Percentiles rank a stretch among this genome's conserved stretches.
Conservation (phyloP, 2,329 filamentous ascomycete genomes). For the Ceratocystis colombiana region DNA sequence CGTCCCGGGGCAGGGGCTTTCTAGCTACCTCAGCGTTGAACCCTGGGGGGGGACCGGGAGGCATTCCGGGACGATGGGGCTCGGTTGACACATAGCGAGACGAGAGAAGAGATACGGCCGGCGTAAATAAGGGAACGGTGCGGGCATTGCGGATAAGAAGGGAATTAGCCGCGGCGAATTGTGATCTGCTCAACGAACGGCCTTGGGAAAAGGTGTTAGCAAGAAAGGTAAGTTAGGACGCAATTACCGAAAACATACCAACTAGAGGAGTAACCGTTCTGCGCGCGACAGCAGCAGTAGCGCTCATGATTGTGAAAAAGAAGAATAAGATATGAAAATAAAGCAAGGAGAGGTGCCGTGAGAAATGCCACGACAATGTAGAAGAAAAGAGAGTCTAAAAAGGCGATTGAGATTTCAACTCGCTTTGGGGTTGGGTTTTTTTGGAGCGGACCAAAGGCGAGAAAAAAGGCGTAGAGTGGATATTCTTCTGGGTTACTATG, state of each 20-base stretch:
- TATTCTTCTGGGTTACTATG: too few species aligned
- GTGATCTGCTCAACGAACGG: slow-evolving; percentile 25
- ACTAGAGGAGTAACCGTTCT: slow-evolving; percentile 22
- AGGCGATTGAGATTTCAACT: background rate
- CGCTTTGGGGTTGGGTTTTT: background rate
- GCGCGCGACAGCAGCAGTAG: slow-evolving; percentile 22
- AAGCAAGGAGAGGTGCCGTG: slow-evolving; percentile 1
- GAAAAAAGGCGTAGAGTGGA: too few species aligned
- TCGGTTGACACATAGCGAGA: slow-evolving; percentile 49
- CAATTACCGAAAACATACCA: slow-evolving; percentile 18
- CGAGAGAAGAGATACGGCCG: slow-evolving; percentile 47
- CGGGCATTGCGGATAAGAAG: slow-evolving; percentile 24
- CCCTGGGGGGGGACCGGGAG: slow-evolving; percentile 61
- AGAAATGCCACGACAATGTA: background rate
- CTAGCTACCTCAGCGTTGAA: slow-evolving; percentile 87
- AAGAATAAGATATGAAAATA: background rate
- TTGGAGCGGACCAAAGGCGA: background rate
- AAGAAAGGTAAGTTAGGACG: background rate
- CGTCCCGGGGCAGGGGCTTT: slow-evolving; percentile 58
- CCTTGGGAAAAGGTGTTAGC: slow-evolving; percentile 12
- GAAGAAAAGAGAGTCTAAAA: background rate
- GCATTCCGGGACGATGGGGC: slow-evolving; percentile 43
- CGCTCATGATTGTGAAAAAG: slow-evolving; percentile 22
- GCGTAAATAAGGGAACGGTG: slow-evolving; percentile 32
- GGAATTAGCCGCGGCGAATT: slow-evolving; percentile 25